Percentiles rank a stretch among this genome's conserved stretches.
Conservation (phyloP, 129 eudicot genomes). For the Ambrosia trifida region DNA sequence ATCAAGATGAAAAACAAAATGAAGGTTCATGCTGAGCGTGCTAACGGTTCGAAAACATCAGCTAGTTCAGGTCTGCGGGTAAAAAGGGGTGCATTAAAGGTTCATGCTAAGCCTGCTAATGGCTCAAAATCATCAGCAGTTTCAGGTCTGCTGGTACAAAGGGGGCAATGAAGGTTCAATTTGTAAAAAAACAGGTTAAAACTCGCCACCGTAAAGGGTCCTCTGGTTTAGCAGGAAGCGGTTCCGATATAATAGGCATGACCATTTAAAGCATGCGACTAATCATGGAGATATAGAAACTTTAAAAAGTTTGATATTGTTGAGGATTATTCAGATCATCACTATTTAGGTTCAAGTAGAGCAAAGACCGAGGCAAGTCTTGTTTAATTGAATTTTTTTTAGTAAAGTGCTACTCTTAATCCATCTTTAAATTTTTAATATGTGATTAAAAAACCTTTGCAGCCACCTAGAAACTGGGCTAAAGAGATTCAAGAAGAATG, state of each 20-base stretch:
- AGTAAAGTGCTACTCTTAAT: background rate
- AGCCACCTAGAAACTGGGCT: conserved; percentile 66
- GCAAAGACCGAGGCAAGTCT: conserved; percentile 47
- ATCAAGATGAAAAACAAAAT: conserved; percentile 8
- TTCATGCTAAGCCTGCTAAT: conserved; percentile 8
- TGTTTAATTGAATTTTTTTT: background rate
- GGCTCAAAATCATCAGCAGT: conserved; percentile 17
- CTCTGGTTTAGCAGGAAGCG: conserved; percentile 5
- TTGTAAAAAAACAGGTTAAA: conserved; percentile 11
- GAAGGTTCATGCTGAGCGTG: conserved; percentile 4
- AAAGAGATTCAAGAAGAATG: conserved; percentile 86
- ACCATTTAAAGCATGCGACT: background rate
- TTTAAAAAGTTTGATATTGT: conserved; percentile 79
- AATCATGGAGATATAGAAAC: conserved; percentile 21
- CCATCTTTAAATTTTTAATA: background rate
- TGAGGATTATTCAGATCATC: conserved; percentile 69
- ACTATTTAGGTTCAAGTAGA: conserved; percentile 33
- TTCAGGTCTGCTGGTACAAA: conserved; percentile 4
- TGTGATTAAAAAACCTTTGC: conserved; percentile 18
- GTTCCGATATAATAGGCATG: conserved; percentile 2
- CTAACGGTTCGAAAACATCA: conserved; percentile 18
- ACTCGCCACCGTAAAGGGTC: conserved; percentile 17
- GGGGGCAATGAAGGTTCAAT: conserved; percentile 10
- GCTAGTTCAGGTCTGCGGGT: conserved; percentile 13
- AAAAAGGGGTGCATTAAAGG: background rate